Evolutionary conservation across 2,329 filamentous ascomycete genomes (phyloP).

Genomic region (Fusarium chaquense): DNA sequence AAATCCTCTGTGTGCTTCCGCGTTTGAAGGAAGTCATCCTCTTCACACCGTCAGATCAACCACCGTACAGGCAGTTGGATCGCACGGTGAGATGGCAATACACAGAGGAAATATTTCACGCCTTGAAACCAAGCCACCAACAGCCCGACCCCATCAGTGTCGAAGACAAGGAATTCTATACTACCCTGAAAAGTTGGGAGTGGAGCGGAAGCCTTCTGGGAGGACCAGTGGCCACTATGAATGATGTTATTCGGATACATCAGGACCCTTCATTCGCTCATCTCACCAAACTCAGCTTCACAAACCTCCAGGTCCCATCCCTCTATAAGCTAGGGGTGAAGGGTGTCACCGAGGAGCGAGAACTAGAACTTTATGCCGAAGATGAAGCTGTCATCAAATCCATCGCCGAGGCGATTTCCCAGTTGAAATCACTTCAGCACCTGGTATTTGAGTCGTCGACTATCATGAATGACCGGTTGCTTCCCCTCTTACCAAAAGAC

Average conservation of each 20-base stretch:
- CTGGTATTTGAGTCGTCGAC: slow-evolving; percentile 82
- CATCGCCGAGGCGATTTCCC: slow-evolving; percentile 51
- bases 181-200: slow-evolving; percentile 66
- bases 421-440: slow-evolving; percentile 72
- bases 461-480: slow-evolving; percentile 73
- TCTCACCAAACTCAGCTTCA: slow-evolving; percentile 68
- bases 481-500: slow-evolving; percentile 75
- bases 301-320: slow-evolving; percentile 72
- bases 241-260: slow-evolving; percentile 67
- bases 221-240: slow-evolving; percentile 58
- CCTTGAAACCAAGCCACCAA: slow-evolving; percentile 66
- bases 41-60: slow-evolving; percentile 75
- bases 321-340: slow-evolving; percentile 55
- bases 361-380: slow-evolving; percentile 52
- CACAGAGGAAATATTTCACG: slow-evolving; percentile 72
- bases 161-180: slow-evolving; percentile 51
- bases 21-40: slow-evolving; percentile 78
- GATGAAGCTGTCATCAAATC: slow-evolving; percentile 58
- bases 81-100: slow-evolving; percentile 76
- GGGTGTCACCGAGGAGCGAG: slow-evolving; percentile 48
- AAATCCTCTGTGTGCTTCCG: slow-evolving; percentile 73
- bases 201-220: slow-evolving; percentile 70
- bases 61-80: slow-evolving; percentile 72
- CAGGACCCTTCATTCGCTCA: slow-evolving; percentile 65
- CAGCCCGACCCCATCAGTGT: slow-evolving; percentile 46